These are phyloP conservation scores for Neocucurbitaria cava DNA, from an alignment of 2,329 filamentous ascomycete genomes.

Conservation along the genomic window DNA sequence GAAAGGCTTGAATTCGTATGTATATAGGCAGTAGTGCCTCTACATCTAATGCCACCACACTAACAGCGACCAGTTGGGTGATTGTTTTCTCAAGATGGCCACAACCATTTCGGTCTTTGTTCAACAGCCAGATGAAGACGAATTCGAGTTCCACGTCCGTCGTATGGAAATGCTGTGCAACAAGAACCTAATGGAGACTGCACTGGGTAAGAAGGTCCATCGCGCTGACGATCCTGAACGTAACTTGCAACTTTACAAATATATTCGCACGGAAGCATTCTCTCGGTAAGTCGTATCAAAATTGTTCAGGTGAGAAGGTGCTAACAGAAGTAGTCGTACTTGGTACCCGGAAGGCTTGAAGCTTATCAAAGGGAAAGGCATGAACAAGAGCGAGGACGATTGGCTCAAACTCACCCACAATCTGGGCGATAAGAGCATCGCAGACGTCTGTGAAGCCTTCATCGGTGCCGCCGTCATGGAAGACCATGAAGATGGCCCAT, in stretches of 20 bases:
- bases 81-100: conserved; percentile 94
- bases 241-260: conserved; percentile 69
- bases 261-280: conserved; percentile 83
- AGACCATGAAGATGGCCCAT: conserved; percentile 54
- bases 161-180: conserved; percentile 94
- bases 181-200: conserved; percentile 82
- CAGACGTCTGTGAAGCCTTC: conserved; percentile 92
- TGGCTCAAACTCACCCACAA: conserved; percentile 62
- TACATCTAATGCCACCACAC: too few species aligned
- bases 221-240: conserved; percentile 46
- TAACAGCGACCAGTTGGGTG: too few species aligned
- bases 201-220: conserved; percentile 53
- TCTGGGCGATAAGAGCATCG: conserved; percentile 87
- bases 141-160: conserved; percentile 87
- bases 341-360: conserved; percentile 89
- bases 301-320: background rate
- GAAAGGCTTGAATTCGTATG: conserved; percentile 93
- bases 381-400: conserved; percentile 56
- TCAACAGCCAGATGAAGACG: conserved; percentile 75
- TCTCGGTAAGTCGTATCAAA: conserved; percentile 61
- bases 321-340: conserved; percentile 60
- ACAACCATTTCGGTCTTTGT: conserved; percentile 88
- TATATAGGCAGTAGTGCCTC: too few species aligned
- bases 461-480: conserved; percentile 82
- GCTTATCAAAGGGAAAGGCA: conserved; percentile 74